Conservation (phyloP, 75 land plant genomes). For the Chamaecyparis obtusa region DNA sequence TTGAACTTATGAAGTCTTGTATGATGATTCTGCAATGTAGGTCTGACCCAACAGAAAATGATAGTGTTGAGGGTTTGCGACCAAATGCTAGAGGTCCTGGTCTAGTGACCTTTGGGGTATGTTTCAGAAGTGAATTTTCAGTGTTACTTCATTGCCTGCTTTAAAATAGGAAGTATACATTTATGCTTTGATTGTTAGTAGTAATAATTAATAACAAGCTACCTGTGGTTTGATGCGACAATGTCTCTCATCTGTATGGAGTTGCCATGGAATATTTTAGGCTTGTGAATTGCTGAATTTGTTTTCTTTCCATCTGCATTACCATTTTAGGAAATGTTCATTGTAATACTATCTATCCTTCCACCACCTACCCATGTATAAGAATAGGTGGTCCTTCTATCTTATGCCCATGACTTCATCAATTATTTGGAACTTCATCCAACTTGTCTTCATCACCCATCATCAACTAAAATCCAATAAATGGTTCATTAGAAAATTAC, state of each 20-base stretch:
- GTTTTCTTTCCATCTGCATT: not conserved
- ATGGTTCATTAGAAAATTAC: not conserved
- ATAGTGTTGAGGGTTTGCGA: constrained; percentile 32
- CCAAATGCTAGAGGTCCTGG: constrained; percentile 43
- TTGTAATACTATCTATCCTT: not conserved
- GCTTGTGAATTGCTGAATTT: not conserved
- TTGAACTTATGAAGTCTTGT: not conserved
- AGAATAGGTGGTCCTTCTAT: not conserved
- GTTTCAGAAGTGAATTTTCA: constrained; percentile 12
- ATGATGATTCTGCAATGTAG: constrained; percentile 1
- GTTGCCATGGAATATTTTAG: not conserved
- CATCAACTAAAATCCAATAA: not conserved
- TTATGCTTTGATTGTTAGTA: not conserved
- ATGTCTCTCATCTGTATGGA: not conserved
- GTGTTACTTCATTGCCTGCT: not conserved
- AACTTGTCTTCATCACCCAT: not conserved
- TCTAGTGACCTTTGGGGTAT: constrained; percentile 34
- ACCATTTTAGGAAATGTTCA: not conserved
- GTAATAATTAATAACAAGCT: not conserved
- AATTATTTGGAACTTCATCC: not conserved
- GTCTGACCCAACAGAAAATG: constrained; percentile 38
- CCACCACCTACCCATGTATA: not conserved
- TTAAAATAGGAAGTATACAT: not conserved
- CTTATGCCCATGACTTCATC: not conserved
- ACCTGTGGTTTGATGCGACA: not conserved